Percentiles rank a stretch among this genome's conserved stretches.
phyloP scores from a whole-genome alignment of 768 basidiomycete species.

The Chlorophyllum brunneum region DNA sequence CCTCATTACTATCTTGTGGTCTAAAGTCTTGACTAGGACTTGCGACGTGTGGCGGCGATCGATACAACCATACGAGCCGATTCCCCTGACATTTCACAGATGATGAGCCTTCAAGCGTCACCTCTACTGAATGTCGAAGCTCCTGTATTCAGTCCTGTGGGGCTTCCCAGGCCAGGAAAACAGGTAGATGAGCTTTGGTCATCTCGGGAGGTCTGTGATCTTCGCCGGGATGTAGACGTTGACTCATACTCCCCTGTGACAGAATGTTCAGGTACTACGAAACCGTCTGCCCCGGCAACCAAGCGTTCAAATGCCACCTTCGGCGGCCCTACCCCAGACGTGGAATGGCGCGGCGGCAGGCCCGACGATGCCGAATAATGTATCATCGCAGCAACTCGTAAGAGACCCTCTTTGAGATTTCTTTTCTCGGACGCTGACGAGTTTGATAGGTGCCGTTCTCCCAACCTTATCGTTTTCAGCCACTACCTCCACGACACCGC shows the following conservation, averaged over 20 bases:
- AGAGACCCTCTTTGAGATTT: not conserved
- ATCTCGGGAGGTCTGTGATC: constrained; percentile 25
- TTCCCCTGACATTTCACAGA: constrained; percentile 24
- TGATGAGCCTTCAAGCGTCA: constrained; percentile 17
- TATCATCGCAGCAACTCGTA: constrained; percentile 1
- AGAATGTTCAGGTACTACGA: constrained; percentile 20
- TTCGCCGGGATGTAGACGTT: not conserved
- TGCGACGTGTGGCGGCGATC: constrained; percentile 11
- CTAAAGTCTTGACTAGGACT: constrained; percentile 17
- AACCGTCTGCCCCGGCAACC: not conserved
- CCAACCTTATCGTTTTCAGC: not conserved
- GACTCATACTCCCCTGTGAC: not conserved
- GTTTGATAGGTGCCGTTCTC: constrained; percentile 3
- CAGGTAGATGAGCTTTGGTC: constrained; percentile 30
- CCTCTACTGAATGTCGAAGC: constrained; percentile 29
- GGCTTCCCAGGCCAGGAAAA: constrained; percentile 29
- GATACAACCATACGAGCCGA: constrained; percentile 14
- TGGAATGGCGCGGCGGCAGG: not conserved
- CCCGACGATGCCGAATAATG: not conserved
- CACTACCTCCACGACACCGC: constrained; percentile 3
- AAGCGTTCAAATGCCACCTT: not conserved
- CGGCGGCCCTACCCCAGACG: not conserved
- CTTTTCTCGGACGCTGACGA: not conserved
- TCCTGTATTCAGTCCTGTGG: constrained; percentile 30
- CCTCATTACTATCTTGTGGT: not conserved